A percentile compares a stretch with the other conserved stretches of the same genome.
Evolutionary conservation across 2,329 filamentous ascomycete species (phyloP).

Genomic region (Venturia pyrina): DNA sequence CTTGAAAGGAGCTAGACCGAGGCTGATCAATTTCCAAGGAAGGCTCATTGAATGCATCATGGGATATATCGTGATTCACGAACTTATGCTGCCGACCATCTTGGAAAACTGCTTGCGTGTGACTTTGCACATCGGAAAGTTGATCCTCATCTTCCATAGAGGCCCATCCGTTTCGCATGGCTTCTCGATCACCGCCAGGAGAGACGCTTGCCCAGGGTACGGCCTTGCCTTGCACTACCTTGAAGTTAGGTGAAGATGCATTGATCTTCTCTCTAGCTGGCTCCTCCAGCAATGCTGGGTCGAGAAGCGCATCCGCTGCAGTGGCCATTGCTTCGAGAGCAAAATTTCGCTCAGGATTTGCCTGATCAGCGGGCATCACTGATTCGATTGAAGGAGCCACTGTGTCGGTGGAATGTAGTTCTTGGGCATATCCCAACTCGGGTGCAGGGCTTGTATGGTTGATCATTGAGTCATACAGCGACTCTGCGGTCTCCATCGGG

Average conservation of each 20-base stretch:
- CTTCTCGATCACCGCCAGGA: neutral
- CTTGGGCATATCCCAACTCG: neutral
- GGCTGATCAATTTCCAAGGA: neutral
- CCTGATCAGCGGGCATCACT: neutral
- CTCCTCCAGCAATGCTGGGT: neutral
- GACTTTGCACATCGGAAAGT: neutral
- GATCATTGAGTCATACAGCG: neutral
- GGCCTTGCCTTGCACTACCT: neutral
- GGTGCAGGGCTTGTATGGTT: neutral
- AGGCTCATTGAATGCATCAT: neutral
- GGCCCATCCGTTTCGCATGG: neutral
- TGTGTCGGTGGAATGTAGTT: neutral
- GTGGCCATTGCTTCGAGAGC: slow-evolving; percentile 2
- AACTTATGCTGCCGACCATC: neutral
- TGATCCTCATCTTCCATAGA: neutral
- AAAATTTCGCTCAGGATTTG: neutral
- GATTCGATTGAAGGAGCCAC: neutral
- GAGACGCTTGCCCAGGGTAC: neutral
- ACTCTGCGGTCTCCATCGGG: slow-evolving; percentile 1
- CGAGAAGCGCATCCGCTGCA: slow-evolving; percentile 1
- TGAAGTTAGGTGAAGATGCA: neutral
- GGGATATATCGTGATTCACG: neutral
- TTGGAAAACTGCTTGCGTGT: neutral
- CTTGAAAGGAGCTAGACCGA: neutral
- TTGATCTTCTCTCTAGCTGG: neutral